Percentiles rank a stretch among this genome's conserved stretches.
These are phyloP conservation scores for Trichosporon asahii DNA, from an alignment of 1,284 basidiomycete genomes.

Conservation along the genomic window DNA sequence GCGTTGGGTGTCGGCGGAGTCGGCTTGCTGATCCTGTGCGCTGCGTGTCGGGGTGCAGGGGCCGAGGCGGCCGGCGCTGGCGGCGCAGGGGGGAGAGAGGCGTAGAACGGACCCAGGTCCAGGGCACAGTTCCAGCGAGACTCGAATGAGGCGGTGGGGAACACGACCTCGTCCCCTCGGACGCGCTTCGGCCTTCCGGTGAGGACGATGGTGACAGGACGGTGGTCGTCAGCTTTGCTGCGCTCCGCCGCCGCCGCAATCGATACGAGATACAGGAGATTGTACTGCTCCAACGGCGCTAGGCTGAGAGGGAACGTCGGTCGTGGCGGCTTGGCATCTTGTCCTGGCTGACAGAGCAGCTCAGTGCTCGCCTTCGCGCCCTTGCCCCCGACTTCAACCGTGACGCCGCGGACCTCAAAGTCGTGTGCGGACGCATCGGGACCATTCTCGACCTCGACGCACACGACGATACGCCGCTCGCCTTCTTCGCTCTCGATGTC, in stretches of 20 bases:
- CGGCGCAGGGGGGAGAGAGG: conserved; percentile 27
- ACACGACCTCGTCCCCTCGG: background rate
- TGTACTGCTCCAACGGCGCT: conserved; percentile 70
- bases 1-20: conserved; percentile 31
- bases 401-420: conserved; percentile 68
- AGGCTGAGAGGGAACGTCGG: conserved; percentile 65
- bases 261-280: conserved; percentile 77
- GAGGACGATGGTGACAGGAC: conserved; percentile 73
- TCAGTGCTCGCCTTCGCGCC: conserved; percentile 62
- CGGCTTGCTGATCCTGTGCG: conserved; percentile 17
- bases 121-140: conserved; percentile 84
- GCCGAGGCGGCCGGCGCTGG: conserved; percentile 17
- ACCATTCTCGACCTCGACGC: conserved; percentile 70
- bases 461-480: conserved; percentile 77
- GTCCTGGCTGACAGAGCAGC: conserved; percentile 48
- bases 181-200: conserved; percentile 60
- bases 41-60: conserved; percentile 11
- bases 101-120: conserved; percentile 60
- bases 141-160: conserved; percentile 66
- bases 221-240: conserved; percentile 58
- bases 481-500: conserved; percentile 62
- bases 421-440: conserved; percentile 55
- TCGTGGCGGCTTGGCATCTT: conserved; percentile 31
- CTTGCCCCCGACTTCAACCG: conserved; percentile 69
- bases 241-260: conserved; percentile 28